A percentile compares a stretch with the other conserved stretches of the same genome.
phyloP scores from a whole-genome alignment of 192 early-diverging fungal species.

The Coemansia sp. region DNA sequence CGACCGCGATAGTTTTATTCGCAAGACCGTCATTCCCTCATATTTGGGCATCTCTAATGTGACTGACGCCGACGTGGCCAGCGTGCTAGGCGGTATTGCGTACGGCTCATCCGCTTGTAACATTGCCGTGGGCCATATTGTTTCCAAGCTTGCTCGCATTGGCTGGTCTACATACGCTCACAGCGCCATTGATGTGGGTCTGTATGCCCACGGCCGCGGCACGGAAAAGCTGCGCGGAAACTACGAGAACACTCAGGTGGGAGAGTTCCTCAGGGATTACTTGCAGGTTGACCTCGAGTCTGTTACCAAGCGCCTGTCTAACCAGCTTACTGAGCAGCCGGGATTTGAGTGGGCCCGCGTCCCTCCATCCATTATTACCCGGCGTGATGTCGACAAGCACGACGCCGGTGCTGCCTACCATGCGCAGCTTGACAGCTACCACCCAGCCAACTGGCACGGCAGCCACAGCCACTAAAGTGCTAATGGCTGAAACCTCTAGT shows the following conservation, averaged over 20 bases:
- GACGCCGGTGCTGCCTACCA: slow-evolving; percentile 1
- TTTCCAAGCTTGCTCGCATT: slow-evolving; percentile 29
- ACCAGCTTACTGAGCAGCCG: slow-evolving; percentile 20
- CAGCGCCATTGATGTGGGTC: slow-evolving; percentile 83
- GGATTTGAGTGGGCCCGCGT: slow-evolving; percentile 4
- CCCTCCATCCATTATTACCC: neutral
- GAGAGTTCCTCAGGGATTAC: slow-evolving; percentile 55
- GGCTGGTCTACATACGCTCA: slow-evolving; percentile 86
- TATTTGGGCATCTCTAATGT: slow-evolving; percentile 35
- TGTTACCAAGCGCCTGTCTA: slow-evolving; percentile 49
- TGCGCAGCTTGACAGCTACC: slow-evolving; percentile 2
- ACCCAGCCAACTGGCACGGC: neutral
- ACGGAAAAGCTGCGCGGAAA: slow-evolving; percentile 43
- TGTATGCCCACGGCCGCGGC: slow-evolving; percentile 61
- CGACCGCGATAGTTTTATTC: neutral
- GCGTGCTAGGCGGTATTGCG: neutral
- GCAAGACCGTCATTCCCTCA: slow-evolving; percentile 14
- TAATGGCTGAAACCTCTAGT: neutral
- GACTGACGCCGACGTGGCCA: slow-evolving; percentile 21
- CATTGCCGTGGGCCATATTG: slow-evolving; percentile 16
- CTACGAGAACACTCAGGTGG: slow-evolving; percentile 69
- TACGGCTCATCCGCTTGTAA: slow-evolving; percentile 4
- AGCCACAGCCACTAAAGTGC: slow-evolving; percentile 1
- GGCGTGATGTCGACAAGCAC: neutral
- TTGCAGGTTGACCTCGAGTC: slow-evolving; percentile 53